Conservation (phyloP, 2,329 filamentous ascomycete genomes). For the Annulohypoxylon truncatum region DNA sequence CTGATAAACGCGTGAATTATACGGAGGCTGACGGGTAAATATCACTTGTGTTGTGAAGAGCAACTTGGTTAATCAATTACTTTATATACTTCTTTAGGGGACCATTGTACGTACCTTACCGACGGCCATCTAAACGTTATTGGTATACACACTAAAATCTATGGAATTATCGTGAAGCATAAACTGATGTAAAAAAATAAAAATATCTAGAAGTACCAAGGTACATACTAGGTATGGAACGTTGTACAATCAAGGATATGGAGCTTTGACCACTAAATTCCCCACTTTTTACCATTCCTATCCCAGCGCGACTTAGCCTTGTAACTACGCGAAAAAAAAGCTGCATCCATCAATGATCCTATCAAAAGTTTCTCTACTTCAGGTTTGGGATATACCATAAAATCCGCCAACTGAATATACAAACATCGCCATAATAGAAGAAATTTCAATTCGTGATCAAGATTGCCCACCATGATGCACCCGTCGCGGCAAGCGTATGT, state of each 20-base stretch:
- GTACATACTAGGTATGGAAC: no score
- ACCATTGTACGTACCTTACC: background rate
- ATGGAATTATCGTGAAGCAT: no score
- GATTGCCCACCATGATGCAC: conserved; percentile 73
- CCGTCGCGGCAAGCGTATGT: conserved; percentile 93
- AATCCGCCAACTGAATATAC: background rate
- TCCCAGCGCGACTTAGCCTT: conserved; percentile 19
- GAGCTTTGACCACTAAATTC: conserved; percentile 27
- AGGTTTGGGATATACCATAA: background rate
- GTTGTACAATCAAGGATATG: background rate
- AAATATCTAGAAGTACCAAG: no score
- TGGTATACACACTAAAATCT: background rate
- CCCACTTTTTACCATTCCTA: conserved; percentile 12
- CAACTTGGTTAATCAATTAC: background rate
- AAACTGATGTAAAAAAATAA: no score
- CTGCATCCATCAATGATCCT: no score
- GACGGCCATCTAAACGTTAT: background rate
- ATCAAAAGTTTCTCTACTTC: background rate
- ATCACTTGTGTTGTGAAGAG: background rate
- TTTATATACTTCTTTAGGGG: background rate
- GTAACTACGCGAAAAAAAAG: conserved; percentile 23
- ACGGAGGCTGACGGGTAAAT: background rate
- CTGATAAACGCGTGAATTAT: background rate
- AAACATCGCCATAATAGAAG: background rate
- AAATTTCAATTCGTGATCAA: background rate